Percentiles rank a stretch among this genome's conserved stretches.
phyloP scores from a whole-genome alignment of 257 asterid species.

The Coffea eugenioides region DNA sequence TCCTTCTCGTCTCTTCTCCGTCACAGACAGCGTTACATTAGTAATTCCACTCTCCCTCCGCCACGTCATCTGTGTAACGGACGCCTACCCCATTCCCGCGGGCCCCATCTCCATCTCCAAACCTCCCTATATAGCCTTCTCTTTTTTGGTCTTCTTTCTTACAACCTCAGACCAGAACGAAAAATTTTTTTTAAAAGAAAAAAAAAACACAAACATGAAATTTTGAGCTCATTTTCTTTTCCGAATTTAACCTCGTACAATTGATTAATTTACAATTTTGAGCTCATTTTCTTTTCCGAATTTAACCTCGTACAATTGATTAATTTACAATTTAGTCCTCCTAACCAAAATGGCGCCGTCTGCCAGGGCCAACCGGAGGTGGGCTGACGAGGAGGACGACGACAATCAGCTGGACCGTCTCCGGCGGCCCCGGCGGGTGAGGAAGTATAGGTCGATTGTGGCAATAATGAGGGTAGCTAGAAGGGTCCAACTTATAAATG shows the following conservation, averaged over 20 bases:
- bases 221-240: slow-evolving; percentile 9
- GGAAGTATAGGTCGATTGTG: slow-evolving; percentile 30
- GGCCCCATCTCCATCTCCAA: neutral
- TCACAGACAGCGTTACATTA: neutral
- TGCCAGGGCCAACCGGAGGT: neutral
- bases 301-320: slow-evolving; percentile 24
- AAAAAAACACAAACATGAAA: neutral
- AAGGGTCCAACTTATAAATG: slow-evolving; percentile 32
- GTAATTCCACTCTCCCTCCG: neutral
- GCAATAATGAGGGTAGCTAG: slow-evolving; percentile 56
- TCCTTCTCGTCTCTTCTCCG: neutral
- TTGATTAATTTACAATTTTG: slow-evolving; percentile 24
- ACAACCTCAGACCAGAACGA: neutral
- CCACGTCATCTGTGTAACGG: slow-evolving; percentile 25
- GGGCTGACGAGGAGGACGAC: slow-evolving; percentile 23
- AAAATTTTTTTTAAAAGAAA: neutral
- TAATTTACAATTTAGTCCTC: slow-evolving; percentile 23
- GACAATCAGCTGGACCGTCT: slow-evolving; percentile 4
- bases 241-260: slow-evolving; percentile 32
- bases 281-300: slow-evolving; percentile 23
- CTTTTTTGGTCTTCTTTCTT: neutral
- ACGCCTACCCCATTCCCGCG: neutral
- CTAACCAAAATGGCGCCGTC: slow-evolving; percentile 15
- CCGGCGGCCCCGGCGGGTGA: slow-evolving; percentile 13
- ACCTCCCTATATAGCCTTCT: neutral